Evolutionary conservation across 2,329 filamentous ascomycete genomes (phyloP).

Genomic region (Hypoxylon sp.): DNA sequence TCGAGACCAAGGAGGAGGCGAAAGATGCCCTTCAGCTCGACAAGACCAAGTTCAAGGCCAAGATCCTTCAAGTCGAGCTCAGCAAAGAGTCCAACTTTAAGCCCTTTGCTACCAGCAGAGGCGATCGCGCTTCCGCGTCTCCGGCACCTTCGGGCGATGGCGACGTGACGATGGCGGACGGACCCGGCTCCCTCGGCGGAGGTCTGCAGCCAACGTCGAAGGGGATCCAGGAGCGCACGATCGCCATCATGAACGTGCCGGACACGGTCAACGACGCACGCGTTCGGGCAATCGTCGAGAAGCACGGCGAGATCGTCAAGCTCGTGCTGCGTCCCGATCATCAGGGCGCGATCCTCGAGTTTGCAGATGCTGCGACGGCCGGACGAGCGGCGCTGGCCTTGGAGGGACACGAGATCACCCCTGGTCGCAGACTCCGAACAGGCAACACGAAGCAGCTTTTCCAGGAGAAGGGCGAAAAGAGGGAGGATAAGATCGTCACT

Average conservation of each 20-base stretch:
- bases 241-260: conserved; percentile 84
- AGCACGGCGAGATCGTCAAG: conserved; percentile 75
- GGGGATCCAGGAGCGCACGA: conserved; percentile 70
- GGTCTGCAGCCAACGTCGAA: conserved; percentile 51
- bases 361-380: conserved; percentile 70
- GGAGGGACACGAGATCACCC: conserved; percentile 62
- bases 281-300: conserved; percentile 75
- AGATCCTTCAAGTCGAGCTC: conserved; percentile 71
- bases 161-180: conserved; percentile 51
- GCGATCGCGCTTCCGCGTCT: conserved; percentile 47
- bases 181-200: conserved; percentile 24
- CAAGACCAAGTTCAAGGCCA: conserved; percentile 72
- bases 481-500: conserved; percentile 49
- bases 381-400: conserved; percentile 74
- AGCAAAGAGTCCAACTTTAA: conserved; percentile 65
- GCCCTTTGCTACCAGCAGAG: conserved; percentile 56
- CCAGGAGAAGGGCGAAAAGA: conserved; percentile 55
- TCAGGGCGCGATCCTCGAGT: conserved; percentile 87
- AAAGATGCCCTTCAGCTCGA: conserved; percentile 73
- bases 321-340: conserved; percentile 82
- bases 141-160: conserved; percentile 49
- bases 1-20: conserved; percentile 73
- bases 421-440: conserved; percentile 60
- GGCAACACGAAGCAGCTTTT: conserved; percentile 65
- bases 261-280: conserved; percentile 93